Evolutionary conservation across 495 filamentous ascomycete genomes (phyloP), one percentile per base, ranked within the genome.

Genomic region (Penicillium roqueforti): DNA sequence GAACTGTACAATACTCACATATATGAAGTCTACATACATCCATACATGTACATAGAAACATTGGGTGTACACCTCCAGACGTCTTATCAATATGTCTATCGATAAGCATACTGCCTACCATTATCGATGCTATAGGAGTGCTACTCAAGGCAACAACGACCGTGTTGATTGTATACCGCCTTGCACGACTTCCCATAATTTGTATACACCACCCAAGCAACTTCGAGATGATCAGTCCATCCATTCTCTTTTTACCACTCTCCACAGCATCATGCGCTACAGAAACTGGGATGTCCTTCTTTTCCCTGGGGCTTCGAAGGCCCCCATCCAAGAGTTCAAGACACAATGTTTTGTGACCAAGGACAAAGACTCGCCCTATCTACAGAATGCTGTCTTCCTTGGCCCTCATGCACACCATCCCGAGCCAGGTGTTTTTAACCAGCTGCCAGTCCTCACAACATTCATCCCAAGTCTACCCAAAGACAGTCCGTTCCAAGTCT

Each of bases 291-390:
- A 95, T 64, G 79, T 92, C 47, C 83, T 95, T 45, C 74, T 96
- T 51, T 93, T 95, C 68, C 86, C 89, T 1, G 71, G 75, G 39
- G 69, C 69, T 28, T 78, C 72, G 48, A 81, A 80, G 55, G 77
- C 87, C 16, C 90, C 90, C 8, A 68, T 92, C 39, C 89, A 92
- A 65, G 91, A 96, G 66, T 96, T 93, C 80, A 87, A 85, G 63
- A 91, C 89, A 14, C 79, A 83, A 58, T 96, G 89, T 68, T 87
- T 85, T 68, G 87, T 87, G 16, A 80, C 85, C 34, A 82, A 82
- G 34, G 88, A 92, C 63, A 65, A 76, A 49, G 72, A 70, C 6
- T 75, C 69, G 19, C 68, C 72, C 6, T 71, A 71, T 39, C 60
- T 75, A 6, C 59, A 68, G 32, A 68, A 60, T 25, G 54, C 68